Conservation (phyloP, 2,329 filamentous ascomycete genomes). For the Biscogniauxia mediterranea region DNA sequence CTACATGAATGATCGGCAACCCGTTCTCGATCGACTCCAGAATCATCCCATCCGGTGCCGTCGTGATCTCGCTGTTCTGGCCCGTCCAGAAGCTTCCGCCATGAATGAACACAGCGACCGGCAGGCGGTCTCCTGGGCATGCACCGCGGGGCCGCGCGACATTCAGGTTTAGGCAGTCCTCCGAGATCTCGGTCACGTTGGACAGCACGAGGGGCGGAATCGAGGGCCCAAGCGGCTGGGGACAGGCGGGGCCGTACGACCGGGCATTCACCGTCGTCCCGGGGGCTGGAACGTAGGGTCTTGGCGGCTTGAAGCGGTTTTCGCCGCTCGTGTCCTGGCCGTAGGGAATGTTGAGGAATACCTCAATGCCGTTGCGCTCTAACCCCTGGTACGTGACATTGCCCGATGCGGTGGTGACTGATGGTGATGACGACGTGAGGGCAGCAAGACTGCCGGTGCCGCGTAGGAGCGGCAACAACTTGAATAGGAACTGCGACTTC, state of each 20-base stretch:
- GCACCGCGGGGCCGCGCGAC: conserved; percentile 32
- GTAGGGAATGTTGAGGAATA: conserved; percentile 47
- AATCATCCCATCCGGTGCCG: conserved; percentile 44
- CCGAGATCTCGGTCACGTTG: conserved; percentile 38
- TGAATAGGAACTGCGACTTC: background rate
- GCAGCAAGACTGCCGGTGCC: background rate
- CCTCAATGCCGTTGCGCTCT: conserved; percentile 42
- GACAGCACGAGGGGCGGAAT: conserved; percentile 32
- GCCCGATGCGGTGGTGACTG: background rate
- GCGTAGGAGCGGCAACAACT: background rate
- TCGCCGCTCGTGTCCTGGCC: conserved; percentile 44
- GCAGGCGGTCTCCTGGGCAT: conserved; percentile 26
- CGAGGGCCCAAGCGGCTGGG: conserved; percentile 37
- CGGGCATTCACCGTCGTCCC: conserved; percentile 39
- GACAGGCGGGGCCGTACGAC: conserved; percentile 43
- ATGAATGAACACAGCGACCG: conserved; percentile 38
- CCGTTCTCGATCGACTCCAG: conserved; percentile 44
- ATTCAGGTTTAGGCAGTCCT: conserved; percentile 38
- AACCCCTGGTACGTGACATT: conserved; percentile 43
- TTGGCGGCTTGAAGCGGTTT: conserved; percentile 46
- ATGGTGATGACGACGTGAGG: background rate
- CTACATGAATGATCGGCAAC: conserved; percentile 34
- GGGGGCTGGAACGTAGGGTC: conserved; percentile 30
- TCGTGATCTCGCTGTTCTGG: conserved; percentile 33
- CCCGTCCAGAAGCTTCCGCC: conserved; percentile 35